Percentiles rank a stretch among this genome's conserved stretches.
Evolutionary conservation across 306 rosid genomes (phyloP).

Genomic region (Ormosia emarginata): DNA sequence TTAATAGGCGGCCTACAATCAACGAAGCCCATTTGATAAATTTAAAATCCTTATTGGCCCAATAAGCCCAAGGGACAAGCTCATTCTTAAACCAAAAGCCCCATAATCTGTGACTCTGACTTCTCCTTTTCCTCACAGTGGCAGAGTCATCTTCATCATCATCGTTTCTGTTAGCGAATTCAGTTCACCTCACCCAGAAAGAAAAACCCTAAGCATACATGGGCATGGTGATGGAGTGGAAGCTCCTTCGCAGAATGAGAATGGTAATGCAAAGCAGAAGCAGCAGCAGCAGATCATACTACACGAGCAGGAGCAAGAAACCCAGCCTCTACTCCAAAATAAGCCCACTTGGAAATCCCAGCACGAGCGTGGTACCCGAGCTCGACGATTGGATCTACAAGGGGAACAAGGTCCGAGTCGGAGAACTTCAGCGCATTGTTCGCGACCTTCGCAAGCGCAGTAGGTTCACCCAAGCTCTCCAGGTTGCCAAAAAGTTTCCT

Average conservation of each 20-base stretch:
- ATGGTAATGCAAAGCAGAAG: conserved; percentile 15
- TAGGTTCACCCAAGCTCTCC: conserved; percentile 70
- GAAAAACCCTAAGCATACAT: background rate
- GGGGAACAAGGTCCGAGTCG: conserved; percentile 64
- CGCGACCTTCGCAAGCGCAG: conserved; percentile 81
- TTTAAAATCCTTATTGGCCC: background rate
- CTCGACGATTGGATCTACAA: conserved; percentile 76
- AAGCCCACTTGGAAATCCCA: conserved; percentile 67
- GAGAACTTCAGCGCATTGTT: conserved; percentile 74
- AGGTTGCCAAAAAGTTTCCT: conserved; percentile 34
- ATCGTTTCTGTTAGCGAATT: background rate
- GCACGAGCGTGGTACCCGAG: conserved; percentile 41
- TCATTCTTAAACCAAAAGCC: background rate
- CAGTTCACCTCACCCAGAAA: background rate
- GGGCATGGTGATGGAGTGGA: conserved; percentile 38
- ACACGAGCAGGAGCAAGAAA: conserved; percentile 57
- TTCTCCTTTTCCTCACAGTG: too few relatives aligned
- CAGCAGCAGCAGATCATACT: conserved; percentile 47
- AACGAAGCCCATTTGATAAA: too few relatives aligned
- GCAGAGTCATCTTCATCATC: too few relatives aligned
- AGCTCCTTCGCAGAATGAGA: conserved; percentile 34
- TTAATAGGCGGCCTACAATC: too few relatives aligned
- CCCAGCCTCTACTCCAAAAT: conserved; percentile 55
- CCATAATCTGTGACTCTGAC: too few relatives aligned
- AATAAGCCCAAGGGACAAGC: background rate